Evolutionary conservation across 139 green algal genomes (phyloP).

Genomic region (Volvox africanus): DNA sequence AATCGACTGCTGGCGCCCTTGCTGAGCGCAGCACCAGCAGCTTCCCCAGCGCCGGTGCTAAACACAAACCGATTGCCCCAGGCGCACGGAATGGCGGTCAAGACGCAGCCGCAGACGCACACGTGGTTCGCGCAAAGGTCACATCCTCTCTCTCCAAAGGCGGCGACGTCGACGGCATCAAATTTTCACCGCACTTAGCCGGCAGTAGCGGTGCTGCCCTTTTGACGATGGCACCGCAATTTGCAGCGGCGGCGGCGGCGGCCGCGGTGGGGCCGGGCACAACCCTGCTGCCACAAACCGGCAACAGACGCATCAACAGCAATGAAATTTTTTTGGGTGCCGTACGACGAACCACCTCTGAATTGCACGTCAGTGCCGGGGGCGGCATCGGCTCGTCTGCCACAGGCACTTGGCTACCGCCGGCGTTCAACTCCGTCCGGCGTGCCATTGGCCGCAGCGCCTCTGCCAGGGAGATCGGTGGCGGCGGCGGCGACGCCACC

Average conservation of each 20-base stretch:
- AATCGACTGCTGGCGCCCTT: background rate
- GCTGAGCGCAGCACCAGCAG: background rate
- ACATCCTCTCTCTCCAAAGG: no score
- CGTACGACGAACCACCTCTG: background rate
- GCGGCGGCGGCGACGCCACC: background rate
- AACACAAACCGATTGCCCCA: background rate
- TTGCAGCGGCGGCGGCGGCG: no score
- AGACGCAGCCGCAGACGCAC: no score
- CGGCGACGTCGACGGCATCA: background rate
- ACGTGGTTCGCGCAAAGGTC: no score
- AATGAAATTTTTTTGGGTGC: background rate
- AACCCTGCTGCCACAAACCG: background rate
- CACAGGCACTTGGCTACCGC: background rate
- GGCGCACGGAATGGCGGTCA: no score
- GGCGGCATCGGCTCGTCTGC: background rate
- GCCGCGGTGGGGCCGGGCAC: no score
- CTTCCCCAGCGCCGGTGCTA: background rate
- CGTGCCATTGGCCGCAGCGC: constrained; percentile 27
- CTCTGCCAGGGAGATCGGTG: background rate
- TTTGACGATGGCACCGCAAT: background rate
- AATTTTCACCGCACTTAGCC: background rate
- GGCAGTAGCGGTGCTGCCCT: background rate
- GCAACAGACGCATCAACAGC: background rate
- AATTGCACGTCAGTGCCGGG: background rate
- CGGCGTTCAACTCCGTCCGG: background rate